Evolutionary conservation across 2,329 filamentous ascomycete genomes (phyloP), one percentile per base, ranked within the genome.

Genomic region (Colletotrichum simmondsii): DNA sequence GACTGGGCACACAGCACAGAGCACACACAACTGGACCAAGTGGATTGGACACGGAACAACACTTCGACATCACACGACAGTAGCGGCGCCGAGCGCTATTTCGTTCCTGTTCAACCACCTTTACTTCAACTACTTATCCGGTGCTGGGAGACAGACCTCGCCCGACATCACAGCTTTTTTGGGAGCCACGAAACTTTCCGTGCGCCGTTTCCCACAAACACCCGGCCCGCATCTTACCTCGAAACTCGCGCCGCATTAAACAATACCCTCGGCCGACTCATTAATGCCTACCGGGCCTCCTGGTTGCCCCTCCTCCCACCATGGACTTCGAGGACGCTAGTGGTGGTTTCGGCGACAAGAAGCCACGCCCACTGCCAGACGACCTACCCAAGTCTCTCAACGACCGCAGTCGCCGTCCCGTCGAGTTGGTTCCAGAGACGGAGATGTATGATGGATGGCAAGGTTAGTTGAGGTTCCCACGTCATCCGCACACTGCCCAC

Each of bases 391-490:
- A 90, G 76, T 98, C 95, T 14, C 90, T 99, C 68, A 93, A 99
- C 82, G 97, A 99, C 85, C 91, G 97, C 73, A 90, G 92, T 77
- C 88, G 88, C 78, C 89, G 93, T 42, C 89, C 92, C 4, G 87
- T 86, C 59, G 91, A 92, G 74, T 89, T 92, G 75, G 89, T 93
- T 68, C 88, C 88, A 52, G 97, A 98, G 87, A 98, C 95, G 53
- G 97, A 98, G 87, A 95, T 98, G 86, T 99, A 98, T 82, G 97
- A 99, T 89, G 97, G 95, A 77, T 99, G 97, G 97, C 95, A 98
- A 92, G 96, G 96, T 88, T 76, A 74, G 86, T 85, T 46, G 61
- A 32, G 14, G 11, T 22, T 59, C 59, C 56, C 30, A 65, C 28
- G 66, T 52, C 61, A 62, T 28, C 32, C 35, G 24, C 30, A 42